Evolutionary conservation across 805 yeast genomes (phyloP).

Genomic region (Maudiozyma turicensis): DNA sequence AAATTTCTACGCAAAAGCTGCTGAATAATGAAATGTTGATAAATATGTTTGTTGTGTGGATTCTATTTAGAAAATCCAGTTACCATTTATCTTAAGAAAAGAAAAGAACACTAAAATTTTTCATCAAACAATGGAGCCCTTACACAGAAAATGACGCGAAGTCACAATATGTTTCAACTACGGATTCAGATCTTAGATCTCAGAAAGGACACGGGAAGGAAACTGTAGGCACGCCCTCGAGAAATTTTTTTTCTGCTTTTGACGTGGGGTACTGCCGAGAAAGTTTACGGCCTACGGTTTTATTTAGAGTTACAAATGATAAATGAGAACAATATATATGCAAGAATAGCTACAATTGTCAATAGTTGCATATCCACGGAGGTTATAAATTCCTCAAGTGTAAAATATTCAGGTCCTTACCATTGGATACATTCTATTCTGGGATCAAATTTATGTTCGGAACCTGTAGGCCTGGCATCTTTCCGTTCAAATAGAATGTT

Average conservation of each 20-base stretch:
- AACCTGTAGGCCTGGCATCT: too few species aligned
- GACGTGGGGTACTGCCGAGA: not conserved
- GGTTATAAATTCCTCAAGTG: not conserved
- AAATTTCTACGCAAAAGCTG: too few species aligned
- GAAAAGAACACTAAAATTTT: not conserved
- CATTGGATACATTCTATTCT: too few species aligned
- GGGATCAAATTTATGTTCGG: too few species aligned
- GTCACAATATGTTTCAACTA: not conserved
- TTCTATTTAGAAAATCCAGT: too few species aligned
- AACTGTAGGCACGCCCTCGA: not conserved
- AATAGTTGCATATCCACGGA: not conserved
- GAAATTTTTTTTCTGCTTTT: too few species aligned
- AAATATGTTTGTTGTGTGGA: too few species aligned
- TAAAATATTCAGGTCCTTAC: not conserved
- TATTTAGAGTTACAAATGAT: too few species aligned
- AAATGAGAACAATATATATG: not conserved
- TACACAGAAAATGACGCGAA: not conserved
- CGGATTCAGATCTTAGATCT: not conserved
- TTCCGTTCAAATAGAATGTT: too few species aligned
- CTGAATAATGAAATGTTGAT: too few species aligned
- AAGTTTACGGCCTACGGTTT: too few species aligned
- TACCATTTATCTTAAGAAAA: too few species aligned
- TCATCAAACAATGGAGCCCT: not conserved
- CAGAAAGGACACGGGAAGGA: not conserved
- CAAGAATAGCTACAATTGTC: not conserved